These are phyloP conservation scores for Corchorus capsularis DNA, from an alignment of 345 rosid genomes.

Conservation along the genomic window DNA sequence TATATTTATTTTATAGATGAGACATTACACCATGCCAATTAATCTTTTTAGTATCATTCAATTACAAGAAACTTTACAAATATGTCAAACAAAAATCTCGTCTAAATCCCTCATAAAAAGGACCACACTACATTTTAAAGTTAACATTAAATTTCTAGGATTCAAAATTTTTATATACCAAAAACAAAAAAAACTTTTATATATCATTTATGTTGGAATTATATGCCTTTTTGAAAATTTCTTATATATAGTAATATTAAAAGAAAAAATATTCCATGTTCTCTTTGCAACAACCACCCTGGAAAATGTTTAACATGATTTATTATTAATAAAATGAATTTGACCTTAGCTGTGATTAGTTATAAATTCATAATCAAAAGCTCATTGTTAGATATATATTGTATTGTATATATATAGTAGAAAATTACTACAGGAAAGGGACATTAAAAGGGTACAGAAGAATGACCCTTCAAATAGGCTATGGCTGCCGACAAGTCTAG, in stretches of 20 bases:
- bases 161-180: not conserved
- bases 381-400: too few species aligned
- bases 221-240: too few species aligned
- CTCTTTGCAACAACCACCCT: too few species aligned
- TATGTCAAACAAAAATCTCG: not conserved
- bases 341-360: not conserved
- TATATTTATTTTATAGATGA: too few species aligned
- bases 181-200: too few species aligned
- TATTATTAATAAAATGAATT: not conserved
- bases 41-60: too few species aligned
- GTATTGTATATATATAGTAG: too few species aligned
- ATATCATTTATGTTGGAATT: too few species aligned
- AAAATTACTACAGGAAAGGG: not conserved
- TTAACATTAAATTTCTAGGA: not conserved
- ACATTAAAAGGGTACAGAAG: not conserved
- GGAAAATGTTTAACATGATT: too few species aligned
- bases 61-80: not conserved
- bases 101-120: not conserved
- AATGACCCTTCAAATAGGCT: not conserved
- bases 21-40: not conserved
- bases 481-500: constrained; percentile 6
- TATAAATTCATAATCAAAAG: not conserved
- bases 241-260: too few species aligned
- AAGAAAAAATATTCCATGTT: too few species aligned
- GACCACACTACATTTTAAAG: not conserved